Percentiles rank a stretch among this genome's conserved stretches.
phyloP scores from a whole-genome alignment of 306 rosid species.

The Acacia melanoxylon region DNA sequence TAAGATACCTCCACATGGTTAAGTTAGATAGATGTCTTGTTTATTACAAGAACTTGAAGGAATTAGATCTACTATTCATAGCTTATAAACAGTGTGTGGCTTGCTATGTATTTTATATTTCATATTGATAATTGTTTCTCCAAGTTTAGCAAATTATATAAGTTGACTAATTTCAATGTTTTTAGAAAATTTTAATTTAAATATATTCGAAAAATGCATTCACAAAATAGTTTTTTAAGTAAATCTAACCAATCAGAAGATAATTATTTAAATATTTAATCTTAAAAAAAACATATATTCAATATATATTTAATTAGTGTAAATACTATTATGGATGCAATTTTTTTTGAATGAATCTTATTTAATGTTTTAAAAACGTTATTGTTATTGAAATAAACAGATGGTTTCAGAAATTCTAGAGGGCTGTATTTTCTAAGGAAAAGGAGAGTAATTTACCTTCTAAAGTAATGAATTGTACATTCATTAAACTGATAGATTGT shows the following conservation, averaged over 20 bases:
- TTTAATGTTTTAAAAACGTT: background rate
- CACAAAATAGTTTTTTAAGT: background rate
- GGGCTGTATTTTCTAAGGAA: background rate
- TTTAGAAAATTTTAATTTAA: background rate
- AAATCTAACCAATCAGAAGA: background rate
- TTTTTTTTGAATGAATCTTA: background rate
- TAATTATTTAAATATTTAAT: background rate
- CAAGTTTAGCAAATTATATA: background rate
- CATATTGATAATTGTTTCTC: background rate
- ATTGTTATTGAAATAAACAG: background rate
- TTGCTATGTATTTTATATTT: no score
- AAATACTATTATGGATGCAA: background rate
- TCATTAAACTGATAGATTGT: background rate
- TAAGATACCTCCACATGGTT: background rate
- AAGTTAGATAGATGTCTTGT: no score
- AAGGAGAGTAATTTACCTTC: background rate
- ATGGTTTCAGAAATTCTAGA: background rate
- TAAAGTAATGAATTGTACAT: background rate
- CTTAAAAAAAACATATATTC: no score
- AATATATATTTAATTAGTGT: no score
- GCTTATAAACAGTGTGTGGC: no score
- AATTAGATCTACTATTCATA: no score
- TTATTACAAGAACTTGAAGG: no score
- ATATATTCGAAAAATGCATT: background rate
- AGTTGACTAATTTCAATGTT: background rate